phyloP scores from a whole-genome alignment of 257 asterid genomes.

The Nicotiana attenuata region DNA sequence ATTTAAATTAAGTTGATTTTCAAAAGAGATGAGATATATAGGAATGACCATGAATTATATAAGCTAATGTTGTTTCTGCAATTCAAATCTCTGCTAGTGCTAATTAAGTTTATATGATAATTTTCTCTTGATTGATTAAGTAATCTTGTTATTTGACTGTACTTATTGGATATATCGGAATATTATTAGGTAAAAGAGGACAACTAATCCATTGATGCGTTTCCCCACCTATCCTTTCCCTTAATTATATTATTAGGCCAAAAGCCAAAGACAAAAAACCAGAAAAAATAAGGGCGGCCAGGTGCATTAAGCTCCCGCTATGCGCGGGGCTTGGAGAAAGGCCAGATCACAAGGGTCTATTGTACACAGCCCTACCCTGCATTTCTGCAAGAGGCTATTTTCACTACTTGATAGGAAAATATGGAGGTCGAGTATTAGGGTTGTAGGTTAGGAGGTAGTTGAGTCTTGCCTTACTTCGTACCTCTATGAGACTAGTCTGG shows the following conservation, averaged over 20 bases:
- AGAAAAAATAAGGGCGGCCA: not conserved
- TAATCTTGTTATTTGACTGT: not conserved
- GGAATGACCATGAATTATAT: no score
- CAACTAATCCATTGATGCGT: not conserved
- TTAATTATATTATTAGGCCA: not conserved
- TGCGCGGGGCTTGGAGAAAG: rapidly evolving
- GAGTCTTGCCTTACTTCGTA: no score
- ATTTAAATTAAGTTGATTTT: not conserved
- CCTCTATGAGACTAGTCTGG: no score
- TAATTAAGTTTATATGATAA: not conserved
- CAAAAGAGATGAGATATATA: no score
- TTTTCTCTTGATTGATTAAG: not conserved
- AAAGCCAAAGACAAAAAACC: not conserved
- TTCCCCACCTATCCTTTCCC: not conserved
- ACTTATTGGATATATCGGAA: not conserved
- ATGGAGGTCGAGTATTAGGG: no score
- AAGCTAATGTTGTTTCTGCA: not conserved
- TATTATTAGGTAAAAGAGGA: not conserved
- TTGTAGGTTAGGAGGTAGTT: no score
- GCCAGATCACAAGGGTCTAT: no score
- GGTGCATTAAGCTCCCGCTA: no score
- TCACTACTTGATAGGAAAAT: no score
- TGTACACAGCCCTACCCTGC: rapidly evolving
- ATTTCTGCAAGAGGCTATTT: no score
- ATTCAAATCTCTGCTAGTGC: not conserved